Percentiles rank a stretch among this genome's conserved stretches.
Evolutionary conservation across 2,329 filamentous ascomycete genomes (phyloP).

Genomic region (Colletotrichum sp.): DNA sequence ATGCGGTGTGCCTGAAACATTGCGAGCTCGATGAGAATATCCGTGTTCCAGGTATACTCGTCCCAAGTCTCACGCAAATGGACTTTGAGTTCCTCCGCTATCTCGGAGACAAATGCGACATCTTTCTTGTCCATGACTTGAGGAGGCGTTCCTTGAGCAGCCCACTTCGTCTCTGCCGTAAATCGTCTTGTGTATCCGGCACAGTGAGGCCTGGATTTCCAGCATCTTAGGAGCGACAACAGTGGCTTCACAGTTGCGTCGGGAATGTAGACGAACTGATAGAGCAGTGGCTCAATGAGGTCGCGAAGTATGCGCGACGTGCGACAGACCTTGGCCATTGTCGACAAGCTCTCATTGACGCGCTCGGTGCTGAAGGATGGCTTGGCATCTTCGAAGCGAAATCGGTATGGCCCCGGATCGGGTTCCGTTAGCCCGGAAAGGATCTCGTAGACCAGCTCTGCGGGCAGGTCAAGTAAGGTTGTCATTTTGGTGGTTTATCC

Average conservation of each 20-base stretch:
- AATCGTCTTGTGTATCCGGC: not conserved
- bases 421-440: not conserved
- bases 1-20: not conserved
- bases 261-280: not conserved
- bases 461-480: not conserved
- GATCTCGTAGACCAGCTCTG: slow-evolving; percentile 6
- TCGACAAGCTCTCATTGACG: not conserved
- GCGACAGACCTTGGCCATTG: slow-evolving; percentile 1
- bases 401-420: not conserved
- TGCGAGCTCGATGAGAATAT: slow-evolving; percentile 2
- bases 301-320: not conserved
- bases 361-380: not conserved
- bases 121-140: not conserved
- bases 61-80: not conserved
- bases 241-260: not conserved
- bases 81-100: not conserved
- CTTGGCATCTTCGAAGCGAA: not conserved
- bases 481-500: not conserved
- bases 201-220: not conserved
- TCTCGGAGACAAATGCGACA: not conserved
- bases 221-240: not conserved
- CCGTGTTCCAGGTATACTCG: not conserved
- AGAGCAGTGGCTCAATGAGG: not conserved
- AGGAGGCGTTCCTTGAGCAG: not conserved
- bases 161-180: not conserved